Percentiles rank a stretch among this genome's conserved stretches.
These are phyloP conservation scores for Hypoxylon sp. DNA, from an alignment of 2,329 filamentous ascomycete species.

Conservation along the genomic window DNA sequence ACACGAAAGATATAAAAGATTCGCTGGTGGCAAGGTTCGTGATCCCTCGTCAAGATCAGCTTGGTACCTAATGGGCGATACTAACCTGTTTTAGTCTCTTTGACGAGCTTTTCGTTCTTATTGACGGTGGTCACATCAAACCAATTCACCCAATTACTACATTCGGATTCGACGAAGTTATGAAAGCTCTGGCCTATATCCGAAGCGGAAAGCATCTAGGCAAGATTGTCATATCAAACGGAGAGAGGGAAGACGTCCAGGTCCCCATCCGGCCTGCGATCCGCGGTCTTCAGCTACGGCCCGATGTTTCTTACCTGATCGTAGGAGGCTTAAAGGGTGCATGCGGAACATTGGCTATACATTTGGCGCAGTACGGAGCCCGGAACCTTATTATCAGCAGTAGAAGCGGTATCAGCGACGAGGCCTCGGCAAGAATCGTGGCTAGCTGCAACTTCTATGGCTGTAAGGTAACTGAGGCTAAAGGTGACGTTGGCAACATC, in stretches of 20 bases:
- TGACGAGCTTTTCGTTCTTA: conserved; percentile 27
- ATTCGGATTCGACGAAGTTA: conserved; percentile 51
- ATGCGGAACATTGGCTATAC: conserved; percentile 55
- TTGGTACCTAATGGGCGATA: neutral
- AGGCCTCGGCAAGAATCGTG: conserved; percentile 6
- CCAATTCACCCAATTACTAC: conserved; percentile 53
- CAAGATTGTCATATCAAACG: conserved; percentile 43
- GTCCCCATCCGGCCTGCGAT: conserved; percentile 46
- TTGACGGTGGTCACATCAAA: conserved; percentile 43
- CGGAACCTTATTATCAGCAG: conserved; percentile 49
- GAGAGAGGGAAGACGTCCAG: conserved; percentile 34
- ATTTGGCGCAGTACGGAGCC: conserved; percentile 55
- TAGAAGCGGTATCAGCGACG: conserved; percentile 16
- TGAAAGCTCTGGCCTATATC: conserved; percentile 53
- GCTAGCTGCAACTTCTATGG: conserved; percentile 9
- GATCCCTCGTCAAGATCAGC: neutral
- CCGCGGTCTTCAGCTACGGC: conserved; percentile 39
- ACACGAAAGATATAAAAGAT: conserved; percentile 15
- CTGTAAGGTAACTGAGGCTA: conserved; percentile 8
- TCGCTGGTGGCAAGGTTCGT: conserved; percentile 6
- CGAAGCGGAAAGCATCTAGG: conserved; percentile 53
- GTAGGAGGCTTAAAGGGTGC: conserved; percentile 57
- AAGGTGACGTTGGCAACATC: conserved; percentile 42
- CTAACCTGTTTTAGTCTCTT: conserved; percentile 13
- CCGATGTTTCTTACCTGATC: conserved; percentile 55